Evolutionary conservation across 257 asterid species (phyloP).

Genomic region (Jacaranda mimosifolia): DNA sequence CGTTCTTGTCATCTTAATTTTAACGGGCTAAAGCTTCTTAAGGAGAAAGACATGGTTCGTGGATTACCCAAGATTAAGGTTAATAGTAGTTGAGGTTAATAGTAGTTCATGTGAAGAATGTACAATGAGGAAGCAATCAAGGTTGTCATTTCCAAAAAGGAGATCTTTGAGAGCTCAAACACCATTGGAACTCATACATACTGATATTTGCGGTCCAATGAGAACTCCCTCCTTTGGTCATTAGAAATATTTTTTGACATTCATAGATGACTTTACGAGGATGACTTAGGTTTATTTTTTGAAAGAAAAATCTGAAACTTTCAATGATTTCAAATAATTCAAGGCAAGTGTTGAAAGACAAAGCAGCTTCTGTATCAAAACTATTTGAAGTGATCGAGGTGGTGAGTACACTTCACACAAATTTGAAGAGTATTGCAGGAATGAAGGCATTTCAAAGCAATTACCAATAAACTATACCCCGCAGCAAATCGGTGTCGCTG

Average conservation of each 20-base stretch:
- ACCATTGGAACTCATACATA: background rate
- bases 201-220: background rate
- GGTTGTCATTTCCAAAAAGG: no score
- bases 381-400: background rate
- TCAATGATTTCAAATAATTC: no score
- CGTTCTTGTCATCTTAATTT: background rate
- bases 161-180: background rate
- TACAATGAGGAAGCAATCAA: no score
- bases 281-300: no score
- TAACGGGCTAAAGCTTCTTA: background rate
- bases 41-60: background rate
- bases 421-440: background rate
- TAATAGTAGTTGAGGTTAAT: no score
- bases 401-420: background rate
- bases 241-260: no score
- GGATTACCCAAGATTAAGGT: no score
- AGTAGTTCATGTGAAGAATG: no score
- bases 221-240: background rate
- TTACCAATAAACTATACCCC: background rate
- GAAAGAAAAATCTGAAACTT: background rate
- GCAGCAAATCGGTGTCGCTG: background rate
- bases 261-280: no score
- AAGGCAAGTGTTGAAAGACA: background rate
- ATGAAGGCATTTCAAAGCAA: background rate
- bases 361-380: background rate